phyloP scores from a whole-genome alignment of 176 grass and related monocot genomes.

The Oryza meridionalis region DNA sequence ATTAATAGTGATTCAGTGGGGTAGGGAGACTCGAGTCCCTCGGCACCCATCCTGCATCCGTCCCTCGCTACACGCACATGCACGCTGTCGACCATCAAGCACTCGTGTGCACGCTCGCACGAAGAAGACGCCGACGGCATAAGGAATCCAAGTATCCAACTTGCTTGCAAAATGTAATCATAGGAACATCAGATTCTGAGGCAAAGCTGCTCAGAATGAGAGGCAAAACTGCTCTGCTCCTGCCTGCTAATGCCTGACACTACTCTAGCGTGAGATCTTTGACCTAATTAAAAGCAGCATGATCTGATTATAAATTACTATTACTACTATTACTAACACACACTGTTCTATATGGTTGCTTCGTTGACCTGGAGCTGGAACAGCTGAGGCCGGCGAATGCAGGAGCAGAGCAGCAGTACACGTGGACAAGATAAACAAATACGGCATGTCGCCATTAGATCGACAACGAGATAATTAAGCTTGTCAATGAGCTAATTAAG shows the following conservation, averaged over 20 bases:
- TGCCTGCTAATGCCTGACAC: neutral
- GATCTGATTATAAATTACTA: neutral
- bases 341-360: too few relatives aligned
- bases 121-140: too few relatives aligned
- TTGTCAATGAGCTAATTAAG: neutral
- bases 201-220: too few relatives aligned
- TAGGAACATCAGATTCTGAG: too few relatives aligned
- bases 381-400: neutral
- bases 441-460: neutral
- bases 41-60: too few relatives aligned
- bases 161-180: neutral
- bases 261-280: neutral
- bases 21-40: too few relatives aligned
- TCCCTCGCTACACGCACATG: too few relatives aligned
- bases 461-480: neutral
- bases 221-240: neutral
- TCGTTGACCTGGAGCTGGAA: neutral
- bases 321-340: neutral
- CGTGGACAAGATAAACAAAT: neutral
- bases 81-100: neutral
- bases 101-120: slow-evolving; percentile 9
- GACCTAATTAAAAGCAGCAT: too few relatives aligned
- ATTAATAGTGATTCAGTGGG: too few relatives aligned
- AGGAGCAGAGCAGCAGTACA: neutral
- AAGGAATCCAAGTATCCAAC: neutral